Evolutionary conservation across 1,284 basidiomycete genomes (phyloP).

Genomic region (Tausonia pullulans): DNA sequence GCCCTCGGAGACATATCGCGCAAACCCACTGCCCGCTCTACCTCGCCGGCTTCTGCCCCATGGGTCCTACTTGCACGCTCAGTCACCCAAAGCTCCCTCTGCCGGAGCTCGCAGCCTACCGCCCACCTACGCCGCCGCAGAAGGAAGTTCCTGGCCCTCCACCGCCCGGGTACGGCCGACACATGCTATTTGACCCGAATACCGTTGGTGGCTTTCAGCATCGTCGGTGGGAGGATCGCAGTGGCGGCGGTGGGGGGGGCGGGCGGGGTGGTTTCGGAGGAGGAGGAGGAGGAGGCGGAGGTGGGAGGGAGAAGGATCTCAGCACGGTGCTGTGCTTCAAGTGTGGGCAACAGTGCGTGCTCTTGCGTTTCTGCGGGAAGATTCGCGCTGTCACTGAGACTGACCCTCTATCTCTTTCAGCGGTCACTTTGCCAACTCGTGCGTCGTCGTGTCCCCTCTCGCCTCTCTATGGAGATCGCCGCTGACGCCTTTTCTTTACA

Average conservation of each 20-base stretch:
- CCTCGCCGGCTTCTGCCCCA: slow-evolving; percentile 89
- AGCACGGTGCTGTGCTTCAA: slow-evolving; percentile 10
- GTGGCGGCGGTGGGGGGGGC: slow-evolving; percentile 20
- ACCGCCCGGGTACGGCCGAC: slow-evolving; percentile 80
- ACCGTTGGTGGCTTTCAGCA: not conserved
- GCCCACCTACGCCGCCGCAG: slow-evolving; percentile 61
- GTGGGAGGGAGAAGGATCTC: not conserved
- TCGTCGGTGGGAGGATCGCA: slow-evolving; percentile 6
- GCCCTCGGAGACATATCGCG: slow-evolving; percentile 85
- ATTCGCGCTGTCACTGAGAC: not conserved
- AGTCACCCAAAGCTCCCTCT: slow-evolving; percentile 50
- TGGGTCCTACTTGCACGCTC: slow-evolving; percentile 75
- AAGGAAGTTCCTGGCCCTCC: slow-evolving; percentile 74
- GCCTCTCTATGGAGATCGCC: not conserved
- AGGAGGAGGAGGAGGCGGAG: slow-evolving; percentile 1
- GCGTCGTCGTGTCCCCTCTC: not conserved
- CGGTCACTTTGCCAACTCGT: not conserved
- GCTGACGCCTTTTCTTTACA: not conserved
- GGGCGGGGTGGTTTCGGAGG: slow-evolving; percentile 3
- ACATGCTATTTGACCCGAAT: slow-evolving; percentile 61
- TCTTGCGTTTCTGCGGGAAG: not conserved
- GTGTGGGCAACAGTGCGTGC: not conserved
- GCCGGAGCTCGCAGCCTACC: slow-evolving; percentile 62
- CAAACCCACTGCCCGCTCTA: slow-evolving; percentile 84
- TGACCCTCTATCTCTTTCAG: not conserved